phyloP scores from a whole-genome alignment of 2,329 filamentous ascomycete genomes.

The Gaeumannomyces sp. region DNA sequence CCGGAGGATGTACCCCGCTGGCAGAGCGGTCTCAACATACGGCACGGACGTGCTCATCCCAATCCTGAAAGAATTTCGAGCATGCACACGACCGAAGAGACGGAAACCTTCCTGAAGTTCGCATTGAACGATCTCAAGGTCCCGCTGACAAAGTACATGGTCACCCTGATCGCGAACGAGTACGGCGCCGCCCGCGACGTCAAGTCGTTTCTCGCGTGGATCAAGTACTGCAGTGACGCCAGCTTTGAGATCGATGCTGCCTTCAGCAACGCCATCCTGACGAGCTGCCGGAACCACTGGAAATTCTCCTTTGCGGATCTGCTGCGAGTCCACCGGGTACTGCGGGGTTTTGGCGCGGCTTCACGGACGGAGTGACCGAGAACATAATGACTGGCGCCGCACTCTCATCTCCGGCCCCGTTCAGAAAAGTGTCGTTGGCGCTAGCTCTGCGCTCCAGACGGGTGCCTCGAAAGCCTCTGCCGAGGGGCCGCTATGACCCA shows the following conservation, averaged over 20 bases:
- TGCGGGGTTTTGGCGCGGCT: constrained; percentile 27
- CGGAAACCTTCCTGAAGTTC: constrained; percentile 40
- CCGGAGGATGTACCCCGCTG: constrained; percentile 20
- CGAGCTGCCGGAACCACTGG: constrained; percentile 31
- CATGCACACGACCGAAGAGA: constrained; percentile 33
- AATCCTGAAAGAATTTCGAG: constrained; percentile 32
- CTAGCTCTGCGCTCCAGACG: constrained; percentile 19
- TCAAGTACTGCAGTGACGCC: constrained; percentile 29
- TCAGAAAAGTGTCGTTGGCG: constrained; percentile 14
- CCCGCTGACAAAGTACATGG: constrained; percentile 28
- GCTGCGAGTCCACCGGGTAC: constrained; percentile 26
- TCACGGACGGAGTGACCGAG: constrained; percentile 32
- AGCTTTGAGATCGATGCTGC: constrained; percentile 30
- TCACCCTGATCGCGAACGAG: constrained; percentile 37
- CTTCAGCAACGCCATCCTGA: constrained; percentile 34
- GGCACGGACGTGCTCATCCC: constrained; percentile 28
- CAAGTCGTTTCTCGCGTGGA: constrained; percentile 33
- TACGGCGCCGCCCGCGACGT: constrained; percentile 34
- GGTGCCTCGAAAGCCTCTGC: constrained; percentile 19
- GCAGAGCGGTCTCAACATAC: constrained; percentile 17
- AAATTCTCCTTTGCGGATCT: constrained; percentile 30
- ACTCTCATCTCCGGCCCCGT: constrained; percentile 21
- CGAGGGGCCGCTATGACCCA: constrained; percentile 1
- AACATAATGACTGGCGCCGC: constrained; percentile 31
- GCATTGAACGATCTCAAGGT: constrained; percentile 30